Base-by-base conservation (phyloP, 2,329 filamentous ascomycete species). In the Fusarium sp. region DNA sequence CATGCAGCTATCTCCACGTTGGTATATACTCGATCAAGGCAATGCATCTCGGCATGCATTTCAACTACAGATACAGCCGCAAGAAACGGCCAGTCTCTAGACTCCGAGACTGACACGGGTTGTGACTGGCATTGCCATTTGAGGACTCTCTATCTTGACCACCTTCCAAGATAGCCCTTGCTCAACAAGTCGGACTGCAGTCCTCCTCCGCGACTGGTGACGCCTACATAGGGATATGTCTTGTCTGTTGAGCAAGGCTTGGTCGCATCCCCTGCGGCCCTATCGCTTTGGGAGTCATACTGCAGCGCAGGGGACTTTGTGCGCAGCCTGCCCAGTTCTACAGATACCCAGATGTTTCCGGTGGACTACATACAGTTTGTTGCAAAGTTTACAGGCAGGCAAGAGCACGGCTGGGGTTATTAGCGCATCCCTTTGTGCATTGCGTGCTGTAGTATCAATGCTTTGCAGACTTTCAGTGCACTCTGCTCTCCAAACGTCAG, bases 1-100 rank as follows among this genome's bases (percentile, higher is more conserved):
- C 59, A 57, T 62, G 55, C 68, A 71, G 63, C 38, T 54, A 59
- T 68, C 50, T 71, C 68, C 63, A 71, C 44, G 50, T 68, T 65
- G 44, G 50, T 57, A 55, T 10, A 38, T 38, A 52, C 54, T 45
- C 29, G 43, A 47, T 34, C 68, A 51, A 68, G 53, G 53, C 22
- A 42, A 57, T 45, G 18, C 44, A 49, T 51, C 63, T 57, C 51
- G 60, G 46, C 51, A 22, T 71, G 68, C 63, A 71, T 61, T 24
- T 44, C 38, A 16, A n/a, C 18, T 11, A n/a, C 34, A 38, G 34
- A n/a, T n/a, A 43, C 59, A 64, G 38, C 54, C 51, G 54, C 57
- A 44, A 45, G 38, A 64, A 44, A 42, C 24, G 42, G 32, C 29
- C 50, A 27, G 24, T 43, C 34, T 42, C 38, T 24, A n/a, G 45